Base-by-base conservation (phyloP, 768 basidiomycete species). In the Phlegmacium glaucopus region DNA sequence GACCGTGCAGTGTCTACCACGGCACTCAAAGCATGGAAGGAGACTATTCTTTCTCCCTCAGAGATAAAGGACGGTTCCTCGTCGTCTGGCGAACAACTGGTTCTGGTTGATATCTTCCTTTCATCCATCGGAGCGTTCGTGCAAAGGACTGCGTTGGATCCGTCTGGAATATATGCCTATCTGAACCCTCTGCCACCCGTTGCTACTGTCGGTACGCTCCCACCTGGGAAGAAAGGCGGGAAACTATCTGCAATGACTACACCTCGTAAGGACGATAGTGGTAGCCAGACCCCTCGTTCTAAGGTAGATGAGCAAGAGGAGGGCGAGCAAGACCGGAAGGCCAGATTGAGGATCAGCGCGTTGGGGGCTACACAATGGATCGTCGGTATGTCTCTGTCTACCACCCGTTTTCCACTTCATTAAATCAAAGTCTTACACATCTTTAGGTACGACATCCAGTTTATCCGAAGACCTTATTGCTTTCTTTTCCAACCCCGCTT, bases 241-340 rank as follows among this genome's bases (percentile, higher is more conserved):
- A 54, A 61, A 28, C 43, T 52, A 12, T 54, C 59, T 18, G 54
- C 61, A 2, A 49, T 48, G 13, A 45, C 56, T 18, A 52, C 50
- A 13, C 38, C 49, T 16, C 54, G 60, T 17, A 68, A 63, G 43
- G 66, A 62, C 11, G 68, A 70, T 7, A 60, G 69, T 1, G 75
- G 75, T 29, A 22, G 3, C 22, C 60, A 58, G 40, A 53, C 55
- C 6, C 38, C 61, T 6, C 65, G 77, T 13, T 57, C 66, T n/a
- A 80, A 76, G 52, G 56, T 63, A 1, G 85, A 87, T 16, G 79
- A 79, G 17, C 72, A 76, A 2, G 85, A 87, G 44, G 90, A 93
- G 64, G 77, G 65, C 37, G 83, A 85, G 43, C 59, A 64, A n/a
- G 90, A 93, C 56, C 68, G 85, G 38, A 76, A 72, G 39, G 89